Base-by-base conservation (phyloP, 148 eudicot species). In the Heliosperma pusillum region DNA sequence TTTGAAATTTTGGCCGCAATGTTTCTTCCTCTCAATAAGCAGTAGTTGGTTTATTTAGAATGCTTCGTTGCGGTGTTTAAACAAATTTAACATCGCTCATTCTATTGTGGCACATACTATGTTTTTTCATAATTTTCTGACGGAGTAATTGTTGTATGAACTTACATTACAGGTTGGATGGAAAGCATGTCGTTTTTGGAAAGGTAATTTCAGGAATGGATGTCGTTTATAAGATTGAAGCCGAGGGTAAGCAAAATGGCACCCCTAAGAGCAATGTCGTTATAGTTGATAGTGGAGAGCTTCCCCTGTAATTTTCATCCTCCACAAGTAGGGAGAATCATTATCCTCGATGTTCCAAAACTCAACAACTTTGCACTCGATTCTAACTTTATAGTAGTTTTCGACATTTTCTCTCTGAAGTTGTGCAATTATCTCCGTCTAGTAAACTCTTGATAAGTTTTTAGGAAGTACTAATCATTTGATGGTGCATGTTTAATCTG, bases 181-280 rank as follows among this genome's bases (percentile, higher is more conserved):
- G 96, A 13, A 85, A 82, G 67, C 98, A 95, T 74, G 98, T 95
- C 0, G 98, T 95, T 12, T 95, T 95, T 65, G 98, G 98, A 30
- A 95, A 95, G 84, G 98, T 95, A 25, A 73, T 95, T 26, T 89
- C 96, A 1, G 98, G 98, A 74, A 95, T 95, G 98, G 98, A 95
- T 69, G 97, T 95, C 24, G 93, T 95, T 69, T 95, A 95, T 85
- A 92, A 95, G 85, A 70, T 95, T 22, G 98, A 95, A 90, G 98
- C 98, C 19, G 98, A 95, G 81, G 98, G 98, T 26, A 81, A 36
- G 30, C 98, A 95, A 82, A 89, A 84, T 64, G 98, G 97, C 79
- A 82, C 92, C 10, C 98, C 98, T 58, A 95, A 92, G 77, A 95
- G 93, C 85, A 87, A 83, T 71, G 97, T 95, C 2, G 82, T 82